Conservation (phyloP, 441 rosid genomes). For the Mallotus repandus region DNA sequence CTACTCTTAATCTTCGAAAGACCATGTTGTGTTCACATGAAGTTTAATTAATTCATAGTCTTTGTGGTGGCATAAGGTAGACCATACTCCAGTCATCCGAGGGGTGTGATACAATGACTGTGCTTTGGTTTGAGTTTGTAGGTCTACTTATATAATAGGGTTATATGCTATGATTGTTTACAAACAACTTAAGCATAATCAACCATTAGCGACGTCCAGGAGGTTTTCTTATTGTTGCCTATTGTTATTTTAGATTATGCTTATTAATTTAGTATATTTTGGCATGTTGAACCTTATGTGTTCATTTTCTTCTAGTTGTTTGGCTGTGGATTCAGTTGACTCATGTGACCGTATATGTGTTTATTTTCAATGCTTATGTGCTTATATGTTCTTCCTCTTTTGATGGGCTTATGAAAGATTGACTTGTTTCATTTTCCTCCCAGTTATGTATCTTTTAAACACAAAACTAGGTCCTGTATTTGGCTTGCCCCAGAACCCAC, state of each 20-base stretch:
- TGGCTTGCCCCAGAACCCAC: conserved; percentile 48
- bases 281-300: no score
- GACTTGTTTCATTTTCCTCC: conserved; percentile 13
- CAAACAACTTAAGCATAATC: not conserved
- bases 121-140: conserved; percentile 1
- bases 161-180: not conserved
- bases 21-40: not conserved
- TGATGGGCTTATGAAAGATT: not conserved
- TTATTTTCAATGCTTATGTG: not conserved
- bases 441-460: conserved; percentile 46
- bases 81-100: not conserved
- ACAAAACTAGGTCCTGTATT: conserved; percentile 45
- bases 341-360: not conserved
- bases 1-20: not conserved
- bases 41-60: not conserved
- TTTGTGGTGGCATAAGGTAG: not conserved
- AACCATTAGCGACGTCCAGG: not conserved
- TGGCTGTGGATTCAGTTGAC: not conserved
- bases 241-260: not conserved
- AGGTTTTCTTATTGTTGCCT: not conserved
- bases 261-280: not conserved
- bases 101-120: not conserved
- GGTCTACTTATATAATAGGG: not conserved
- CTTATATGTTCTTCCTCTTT: not conserved
- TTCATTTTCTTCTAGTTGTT: no score